A percentile compares a stretch with the other conserved stretches of the same genome.
phyloP scores from a whole-genome alignment of 2,329 filamentous ascomycete genomes.

The Geosmithia putterillii region DNA sequence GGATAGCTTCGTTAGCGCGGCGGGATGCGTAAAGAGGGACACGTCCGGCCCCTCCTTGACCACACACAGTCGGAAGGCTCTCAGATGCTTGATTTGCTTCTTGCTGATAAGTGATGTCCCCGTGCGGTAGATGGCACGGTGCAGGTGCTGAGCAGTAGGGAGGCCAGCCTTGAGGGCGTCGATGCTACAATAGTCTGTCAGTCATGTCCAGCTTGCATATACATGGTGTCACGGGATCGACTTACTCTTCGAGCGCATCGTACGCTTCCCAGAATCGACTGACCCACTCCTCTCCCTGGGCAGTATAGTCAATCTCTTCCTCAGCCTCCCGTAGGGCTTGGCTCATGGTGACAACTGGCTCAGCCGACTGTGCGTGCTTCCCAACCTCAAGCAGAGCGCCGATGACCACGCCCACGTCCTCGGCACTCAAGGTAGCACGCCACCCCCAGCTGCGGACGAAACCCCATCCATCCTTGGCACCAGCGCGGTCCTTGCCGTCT shows the following conservation, averaged over 20 bases:
- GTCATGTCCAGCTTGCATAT: constrained; percentile 1
- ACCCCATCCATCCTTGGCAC: constrained; percentile 84
- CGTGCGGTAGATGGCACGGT: constrained; percentile 85
- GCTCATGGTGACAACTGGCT: constrained; percentile 13
- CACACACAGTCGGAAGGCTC: constrained; percentile 88
- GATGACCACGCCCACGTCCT: constrained; percentile 87
- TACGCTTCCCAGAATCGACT: constrained; percentile 60
- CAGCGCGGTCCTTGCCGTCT: constrained; percentile 54
- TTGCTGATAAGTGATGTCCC: constrained; percentile 88
- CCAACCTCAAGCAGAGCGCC: constrained; percentile 90
- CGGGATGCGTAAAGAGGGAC: constrained; percentile 81
- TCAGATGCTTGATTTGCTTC: constrained; percentile 82
- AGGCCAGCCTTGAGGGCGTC: constrained; percentile 65
- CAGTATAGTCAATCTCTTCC: constrained; percentile 32
- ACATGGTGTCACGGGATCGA: constrained; percentile 4
- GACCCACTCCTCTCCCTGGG: constrained; percentile 52
- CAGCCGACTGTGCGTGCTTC: constrained; percentile 31
- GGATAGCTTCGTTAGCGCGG: constrained; percentile 84
- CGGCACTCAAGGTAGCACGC: constrained; percentile 85
- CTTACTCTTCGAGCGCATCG: constrained; percentile 58
- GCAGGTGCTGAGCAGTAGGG: constrained; percentile 74
- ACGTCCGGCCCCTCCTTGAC: constrained; percentile 93
- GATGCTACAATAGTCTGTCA: constrained; percentile 37
- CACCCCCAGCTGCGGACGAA: constrained; percentile 97
- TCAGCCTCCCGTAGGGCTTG: constrained; percentile 27